Evolutionary conservation across 2,329 filamentous ascomycete genomes (phyloP), one percentile per base, ranked within the genome.

Genomic region (Xylaria sp.): DNA sequence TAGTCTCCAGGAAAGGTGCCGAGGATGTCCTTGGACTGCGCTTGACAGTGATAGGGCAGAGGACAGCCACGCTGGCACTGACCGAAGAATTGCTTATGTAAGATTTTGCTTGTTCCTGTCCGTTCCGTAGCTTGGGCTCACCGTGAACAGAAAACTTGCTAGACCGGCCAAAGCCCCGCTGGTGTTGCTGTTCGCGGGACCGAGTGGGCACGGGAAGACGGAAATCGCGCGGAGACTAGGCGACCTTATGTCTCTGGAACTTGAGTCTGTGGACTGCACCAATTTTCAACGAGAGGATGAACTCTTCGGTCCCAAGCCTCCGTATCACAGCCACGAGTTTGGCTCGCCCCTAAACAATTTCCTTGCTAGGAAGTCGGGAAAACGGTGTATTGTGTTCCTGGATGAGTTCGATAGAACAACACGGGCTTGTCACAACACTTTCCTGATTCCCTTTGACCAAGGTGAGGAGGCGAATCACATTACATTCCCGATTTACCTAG

Each of bases 331-430:
- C 0, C 63, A 54, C 4, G 66, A 73, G n/a, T 39, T 66, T 1
- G 78, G 78, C 0, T 71, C 73, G 1, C 66, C 66, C 1, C 56
- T 81, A 16, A 81, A 81, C 58, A 80, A 80, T 56, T 80, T 79
- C 58, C 67, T 81, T 0, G 70, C 70, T 0, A 50, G 56, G 1
- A 68, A 76, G 20, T 59, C 58, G 5, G 73, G 71, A 1, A 29
- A 71, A 44, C 62, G 67, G 17, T 69, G 68, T 34, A 71, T 82
- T 7, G 74, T 82, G 0, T 81, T 80, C 52, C 58, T 82, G 13
- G 78, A 82, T 46, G 78, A 82, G 46, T 80, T 81, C 41, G 78
- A 81, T 38, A 81, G 79, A 61, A 78, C 76, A 0, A 67, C 58
- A 0, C 16, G 63, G 4, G 69, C 73, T 1, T 68, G 80, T 2